Percentiles rank a stretch among this genome's conserved stretches.
These are phyloP conservation scores for Neltuma alba DNA, from an alignment of 306 rosid species.

Conservation along the genomic window DNA sequence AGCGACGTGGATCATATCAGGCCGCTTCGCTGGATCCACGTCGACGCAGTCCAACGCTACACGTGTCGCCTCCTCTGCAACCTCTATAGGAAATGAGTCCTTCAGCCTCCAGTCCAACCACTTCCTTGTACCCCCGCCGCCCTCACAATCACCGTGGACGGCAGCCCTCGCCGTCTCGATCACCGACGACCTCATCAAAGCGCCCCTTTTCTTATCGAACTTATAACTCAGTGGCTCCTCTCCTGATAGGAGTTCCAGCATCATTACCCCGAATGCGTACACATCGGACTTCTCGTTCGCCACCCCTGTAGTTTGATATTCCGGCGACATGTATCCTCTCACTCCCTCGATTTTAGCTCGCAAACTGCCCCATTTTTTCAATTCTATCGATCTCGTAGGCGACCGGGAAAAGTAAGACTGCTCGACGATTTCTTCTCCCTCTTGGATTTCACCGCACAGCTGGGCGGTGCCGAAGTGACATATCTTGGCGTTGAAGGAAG, in stretches of 20 bases:
- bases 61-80: constrained; percentile 63
- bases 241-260: constrained; percentile 72
- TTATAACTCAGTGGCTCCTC: constrained; percentile 71
- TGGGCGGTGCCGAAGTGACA: constrained; percentile 89
- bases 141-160: not conserved
- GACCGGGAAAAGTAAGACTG: not conserved
- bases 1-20: constrained; percentile 77
- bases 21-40: constrained; percentile 72
- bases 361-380: too few species aligned
- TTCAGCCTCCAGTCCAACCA: constrained; percentile 75
- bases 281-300: constrained; percentile 69
- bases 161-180: constrained; percentile 59
- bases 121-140: constrained; percentile 42
- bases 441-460: constrained; percentile 70
- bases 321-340: constrained; percentile 91
- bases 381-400: constrained; percentile 5
- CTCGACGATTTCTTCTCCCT: constrained; percentile 39
- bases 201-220: constrained; percentile 48
- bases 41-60: constrained; percentile 75
- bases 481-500: constrained; percentile 61
- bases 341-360: constrained; percentile 46
- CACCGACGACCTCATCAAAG: constrained; percentile 54
- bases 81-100: constrained; percentile 73
- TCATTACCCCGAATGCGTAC: constrained; percentile 81
- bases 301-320: constrained; percentile 59